Evolutionary conservation across 1,139 yeast species (phyloP).

Genomic region (Tardiomyces digboiensis): DNA sequence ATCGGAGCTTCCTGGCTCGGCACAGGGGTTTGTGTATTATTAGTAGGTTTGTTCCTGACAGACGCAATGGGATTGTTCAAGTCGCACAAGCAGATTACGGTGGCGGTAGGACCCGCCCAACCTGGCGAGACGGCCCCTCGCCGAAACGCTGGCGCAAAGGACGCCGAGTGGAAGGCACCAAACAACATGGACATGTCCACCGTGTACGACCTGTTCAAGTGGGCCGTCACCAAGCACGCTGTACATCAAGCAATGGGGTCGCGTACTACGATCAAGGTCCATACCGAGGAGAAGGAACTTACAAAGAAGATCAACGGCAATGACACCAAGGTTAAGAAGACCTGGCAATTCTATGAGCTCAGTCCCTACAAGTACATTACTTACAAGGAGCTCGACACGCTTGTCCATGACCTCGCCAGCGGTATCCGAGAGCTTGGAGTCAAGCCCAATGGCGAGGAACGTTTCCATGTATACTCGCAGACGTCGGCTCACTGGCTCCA

Average conservation of each 20-base stretch:
- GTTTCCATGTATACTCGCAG: slow-evolving; percentile 75
- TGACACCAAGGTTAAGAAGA: slow-evolving; percentile 61
- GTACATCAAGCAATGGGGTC: slow-evolving; percentile 59
- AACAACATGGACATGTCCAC: slow-evolving; percentile 35
- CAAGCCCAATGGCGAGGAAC: slow-evolving; percentile 48
- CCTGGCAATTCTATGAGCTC: slow-evolving; percentile 81
- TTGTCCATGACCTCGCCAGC: slow-evolving; percentile 51
- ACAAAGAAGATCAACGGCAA: slow-evolving; percentile 75
- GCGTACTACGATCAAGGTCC: slow-evolving; percentile 67
- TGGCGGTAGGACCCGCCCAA: slow-evolving; percentile 64
- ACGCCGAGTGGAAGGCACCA: slow-evolving; percentile 34
- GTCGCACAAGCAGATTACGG: slow-evolving; percentile 31
- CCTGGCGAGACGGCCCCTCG: slow-evolving; percentile 91
- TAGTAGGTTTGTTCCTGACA: background rate
- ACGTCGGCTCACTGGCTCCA: slow-evolving; percentile 89
- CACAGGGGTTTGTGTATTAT: background rate
- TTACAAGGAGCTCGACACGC: slow-evolving; percentile 45
- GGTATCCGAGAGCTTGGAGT: slow-evolving; percentile 77
- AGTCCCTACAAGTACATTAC: slow-evolving; percentile 60
- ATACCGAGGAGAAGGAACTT: slow-evolving; percentile 65
- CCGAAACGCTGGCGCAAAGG: slow-evolving; percentile 56
- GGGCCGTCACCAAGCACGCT: slow-evolving; percentile 51
- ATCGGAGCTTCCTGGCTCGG: background rate
- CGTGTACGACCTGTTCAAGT: slow-evolving; percentile 59
- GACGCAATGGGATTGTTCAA: background rate